phyloP scores from a whole-genome alignment of 768 basidiomycete genomes.

The Mycena haematopus region DNA sequence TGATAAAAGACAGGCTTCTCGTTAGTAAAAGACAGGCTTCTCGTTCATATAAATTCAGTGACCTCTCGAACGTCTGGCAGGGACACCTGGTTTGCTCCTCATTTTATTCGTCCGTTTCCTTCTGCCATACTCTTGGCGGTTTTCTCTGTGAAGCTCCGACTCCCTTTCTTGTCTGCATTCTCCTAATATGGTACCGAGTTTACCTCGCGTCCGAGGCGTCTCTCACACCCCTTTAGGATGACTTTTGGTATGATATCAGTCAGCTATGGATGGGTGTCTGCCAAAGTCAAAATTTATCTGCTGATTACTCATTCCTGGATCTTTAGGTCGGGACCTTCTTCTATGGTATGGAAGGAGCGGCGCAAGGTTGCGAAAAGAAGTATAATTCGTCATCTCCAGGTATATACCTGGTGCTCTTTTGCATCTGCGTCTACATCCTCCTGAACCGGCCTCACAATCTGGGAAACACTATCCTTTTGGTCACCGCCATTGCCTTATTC shows the following conservation, averaged over 20 bases:
- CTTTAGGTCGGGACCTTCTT: conserved; percentile 17
- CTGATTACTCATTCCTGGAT: not conserved
- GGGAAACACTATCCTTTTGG: conserved; percentile 35
- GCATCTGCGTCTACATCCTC: conserved; percentile 39
- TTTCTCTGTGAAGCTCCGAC: not conserved
- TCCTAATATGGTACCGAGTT: not conserved
- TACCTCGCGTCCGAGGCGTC: not conserved
- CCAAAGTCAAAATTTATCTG: not conserved
- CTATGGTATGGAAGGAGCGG: not conserved
- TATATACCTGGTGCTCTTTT: conserved; percentile 38
- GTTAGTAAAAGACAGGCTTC: no score
- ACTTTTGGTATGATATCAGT: conserved; percentile 7
- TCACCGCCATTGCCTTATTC: conserved; percentile 38
- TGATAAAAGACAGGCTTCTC: not conserved
- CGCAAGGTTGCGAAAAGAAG: no score
- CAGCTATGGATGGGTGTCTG: conserved; percentile 8
- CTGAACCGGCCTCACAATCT: conserved; percentile 30
- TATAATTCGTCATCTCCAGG: conserved; percentile 14
- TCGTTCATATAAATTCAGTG: not conserved
- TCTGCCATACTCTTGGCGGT: not conserved
- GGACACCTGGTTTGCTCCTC: conserved; percentile 13
- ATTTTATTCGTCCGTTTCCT: not conserved
- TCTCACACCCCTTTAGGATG: not conserved
- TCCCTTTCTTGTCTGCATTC: not conserved
- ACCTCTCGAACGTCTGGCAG: not conserved